Evolutionary conservation across 192 early-diverging fungal genomes (phyloP).

Genomic region (Rhizophagus clarus): DNA sequence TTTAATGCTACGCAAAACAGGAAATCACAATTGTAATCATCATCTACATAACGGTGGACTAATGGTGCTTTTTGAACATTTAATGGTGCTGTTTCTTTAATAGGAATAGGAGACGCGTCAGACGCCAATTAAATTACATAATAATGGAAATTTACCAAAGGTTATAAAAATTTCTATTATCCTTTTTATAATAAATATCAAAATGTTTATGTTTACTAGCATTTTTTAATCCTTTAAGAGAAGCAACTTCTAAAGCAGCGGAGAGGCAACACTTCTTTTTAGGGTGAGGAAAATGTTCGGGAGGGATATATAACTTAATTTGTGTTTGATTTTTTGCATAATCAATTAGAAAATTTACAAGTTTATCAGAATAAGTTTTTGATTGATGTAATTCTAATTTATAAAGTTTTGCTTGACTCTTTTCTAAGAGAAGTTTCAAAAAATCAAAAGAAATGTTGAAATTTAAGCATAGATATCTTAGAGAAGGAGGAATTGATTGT

Average conservation of each 20-base stretch:
- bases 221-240: neutral
- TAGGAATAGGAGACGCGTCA: too few relatives aligned
- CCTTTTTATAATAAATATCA: neutral
- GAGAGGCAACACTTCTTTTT: too few relatives aligned
- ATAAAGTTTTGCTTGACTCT: neutral
- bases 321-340: neutral
- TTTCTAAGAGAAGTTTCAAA: neutral
- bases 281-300: too few relatives aligned
- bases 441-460: slow-evolving; percentile 9
- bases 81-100: too few relatives aligned
- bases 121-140: too few relatives aligned
- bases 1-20: too few relatives aligned
- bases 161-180: neutral
- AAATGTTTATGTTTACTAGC: neutral
- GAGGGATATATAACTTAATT: neutral
- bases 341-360: neutral
- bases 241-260: neutral
- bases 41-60: too few relatives aligned
- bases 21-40: too few relatives aligned
- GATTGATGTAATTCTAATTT: slow-evolving; percentile 20
- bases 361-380: neutral
- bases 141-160: neutral
- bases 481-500: neutral
- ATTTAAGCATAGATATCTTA: neutral
- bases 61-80: too few relatives aligned